Conservation (phyloP, 1,284 basidiomycete species). For the Ceratobasidium sp. region DNA sequence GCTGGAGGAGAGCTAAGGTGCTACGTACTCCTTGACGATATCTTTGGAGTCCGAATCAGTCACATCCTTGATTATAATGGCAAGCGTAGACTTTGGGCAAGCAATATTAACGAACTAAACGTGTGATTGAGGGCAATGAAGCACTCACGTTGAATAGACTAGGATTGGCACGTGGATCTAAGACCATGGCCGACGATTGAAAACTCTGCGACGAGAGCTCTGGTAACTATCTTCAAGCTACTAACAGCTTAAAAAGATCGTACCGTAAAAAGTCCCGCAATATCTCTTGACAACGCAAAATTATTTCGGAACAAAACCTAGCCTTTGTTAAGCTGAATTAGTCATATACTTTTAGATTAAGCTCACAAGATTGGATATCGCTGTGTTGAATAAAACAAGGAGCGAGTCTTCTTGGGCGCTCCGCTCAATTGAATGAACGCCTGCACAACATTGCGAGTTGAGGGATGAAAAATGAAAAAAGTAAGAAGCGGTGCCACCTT, state of each 20-base stretch:
- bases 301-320: slow-evolving; percentile 74
- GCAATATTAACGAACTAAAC: neutral
- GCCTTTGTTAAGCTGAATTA: neutral
- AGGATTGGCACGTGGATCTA: slow-evolving; percentile 71
- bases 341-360: neutral
- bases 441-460: slow-evolving; percentile 53
- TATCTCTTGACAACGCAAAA: slow-evolving; percentile 64
- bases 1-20: neutral
- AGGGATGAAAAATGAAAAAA: neutral
- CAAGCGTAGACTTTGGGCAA: slow-evolving; percentile 61
- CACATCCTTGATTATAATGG: slow-evolving; percentile 78
- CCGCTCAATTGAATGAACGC: slow-evolving; percentile 73
- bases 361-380: slow-evolving; percentile 68
- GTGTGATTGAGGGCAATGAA: neutral
- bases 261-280: slow-evolving; percentile 65
- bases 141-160: slow-evolving; percentile 63
- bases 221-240: neutral
- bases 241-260: no score
- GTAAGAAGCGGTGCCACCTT: slow-evolving; percentile 58
- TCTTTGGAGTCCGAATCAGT: slow-evolving; percentile 69
- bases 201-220: slow-evolving; percentile 65
- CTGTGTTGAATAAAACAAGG: slow-evolving; percentile 73
- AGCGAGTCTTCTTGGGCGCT: slow-evolving; percentile 74
- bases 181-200: slow-evolving; percentile 70
- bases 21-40: slow-evolving; percentile 62